phyloP scores from a whole-genome alignment of 805 yeast species.

The Saccharomycopsis capsularis region DNA sequence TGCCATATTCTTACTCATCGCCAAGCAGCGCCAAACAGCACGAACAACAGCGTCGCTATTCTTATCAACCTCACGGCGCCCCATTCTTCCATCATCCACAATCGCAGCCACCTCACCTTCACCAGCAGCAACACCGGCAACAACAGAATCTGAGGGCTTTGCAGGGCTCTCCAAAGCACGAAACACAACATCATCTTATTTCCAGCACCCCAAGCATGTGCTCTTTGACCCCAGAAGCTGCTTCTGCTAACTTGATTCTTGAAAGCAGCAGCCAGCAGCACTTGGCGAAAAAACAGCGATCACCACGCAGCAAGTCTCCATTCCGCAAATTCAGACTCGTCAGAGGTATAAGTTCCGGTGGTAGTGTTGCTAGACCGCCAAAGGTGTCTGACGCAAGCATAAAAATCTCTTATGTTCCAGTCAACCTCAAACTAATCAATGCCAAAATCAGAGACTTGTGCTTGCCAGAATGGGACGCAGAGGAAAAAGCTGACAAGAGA shows the following conservation, averaged over 20 bases:
- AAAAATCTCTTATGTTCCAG: conserved; percentile 35
- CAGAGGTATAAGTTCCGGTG: conserved; percentile 55
- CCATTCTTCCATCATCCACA: not conserved
- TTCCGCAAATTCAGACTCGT: conserved; percentile 35
- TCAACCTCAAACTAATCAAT: conserved; percentile 38
- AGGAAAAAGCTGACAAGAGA: conserved; percentile 44
- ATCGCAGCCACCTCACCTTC: not conserved
- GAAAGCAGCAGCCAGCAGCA: not conserved
- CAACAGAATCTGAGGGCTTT: too few relatives aligned
- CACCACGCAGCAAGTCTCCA: not conserved
- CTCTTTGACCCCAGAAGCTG: not conserved
- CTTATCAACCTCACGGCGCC: too few relatives aligned
- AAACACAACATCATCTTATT: not conserved
- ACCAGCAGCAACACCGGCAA: not conserved
- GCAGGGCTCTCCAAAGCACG: not conserved
- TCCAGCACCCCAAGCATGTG: not conserved
- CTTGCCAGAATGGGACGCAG: conserved; percentile 41
- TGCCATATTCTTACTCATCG: not conserved
- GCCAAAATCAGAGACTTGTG: conserved; percentile 44
- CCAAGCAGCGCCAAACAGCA: not conserved
- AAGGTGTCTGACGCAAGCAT: conserved; percentile 28
- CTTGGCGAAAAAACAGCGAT: not conserved
- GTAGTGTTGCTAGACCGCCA: conserved; percentile 50
- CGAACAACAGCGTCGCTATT: not conserved
- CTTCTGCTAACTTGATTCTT: not conserved